phyloP scores from a whole-genome alignment of 2,329 filamentous ascomycete species.

The Calonectria pauciramosa region DNA sequence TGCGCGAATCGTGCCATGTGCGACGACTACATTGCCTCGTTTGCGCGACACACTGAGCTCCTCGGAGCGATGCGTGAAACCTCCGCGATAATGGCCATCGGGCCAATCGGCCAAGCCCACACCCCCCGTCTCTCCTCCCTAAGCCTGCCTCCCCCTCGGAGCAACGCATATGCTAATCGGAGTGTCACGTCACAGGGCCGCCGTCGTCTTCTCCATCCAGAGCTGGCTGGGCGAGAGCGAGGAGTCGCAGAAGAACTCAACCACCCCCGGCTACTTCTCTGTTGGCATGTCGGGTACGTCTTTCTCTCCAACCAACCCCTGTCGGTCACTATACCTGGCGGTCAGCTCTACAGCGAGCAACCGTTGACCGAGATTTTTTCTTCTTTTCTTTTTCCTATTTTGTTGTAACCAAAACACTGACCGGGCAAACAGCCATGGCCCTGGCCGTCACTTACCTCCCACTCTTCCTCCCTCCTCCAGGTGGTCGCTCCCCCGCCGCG shows the following conservation, averaged over 20 bases:
- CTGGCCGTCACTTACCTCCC: constrained; percentile 67
- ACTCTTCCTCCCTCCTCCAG: constrained; percentile 61
- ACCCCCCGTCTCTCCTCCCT: too few relatives aligned
- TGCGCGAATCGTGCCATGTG: constrained; percentile 16
- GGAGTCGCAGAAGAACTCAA: constrained; percentile 72
- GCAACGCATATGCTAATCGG: constrained; percentile 8
- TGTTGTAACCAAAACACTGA: constrained; percentile 27
- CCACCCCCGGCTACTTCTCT: constrained; percentile 78
- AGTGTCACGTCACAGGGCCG: constrained; percentile 64
- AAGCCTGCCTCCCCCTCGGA: background rate
- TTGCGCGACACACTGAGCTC: background rate
- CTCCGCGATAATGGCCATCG: constrained; percentile 15
- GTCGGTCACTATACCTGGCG: background rate
- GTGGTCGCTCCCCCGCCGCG: constrained; percentile 51
- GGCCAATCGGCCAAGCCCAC: background rate
- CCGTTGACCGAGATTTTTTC: background rate
- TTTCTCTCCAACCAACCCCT: background rate
- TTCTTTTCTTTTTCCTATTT: background rate
- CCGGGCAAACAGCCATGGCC: constrained; percentile 66
- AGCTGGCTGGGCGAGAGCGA: constrained; percentile 83
- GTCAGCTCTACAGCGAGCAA: background rate
- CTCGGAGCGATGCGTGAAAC: background rate
- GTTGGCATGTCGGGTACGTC: constrained; percentile 83
- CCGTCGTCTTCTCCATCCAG: constrained; percentile 81
- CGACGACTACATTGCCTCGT: background rate